Evolutionary conservation across 2,329 filamentous ascomycete species (phyloP), one percentile per base, ranked within the genome.

Genomic region (Fonsecaea nubica): DNA sequence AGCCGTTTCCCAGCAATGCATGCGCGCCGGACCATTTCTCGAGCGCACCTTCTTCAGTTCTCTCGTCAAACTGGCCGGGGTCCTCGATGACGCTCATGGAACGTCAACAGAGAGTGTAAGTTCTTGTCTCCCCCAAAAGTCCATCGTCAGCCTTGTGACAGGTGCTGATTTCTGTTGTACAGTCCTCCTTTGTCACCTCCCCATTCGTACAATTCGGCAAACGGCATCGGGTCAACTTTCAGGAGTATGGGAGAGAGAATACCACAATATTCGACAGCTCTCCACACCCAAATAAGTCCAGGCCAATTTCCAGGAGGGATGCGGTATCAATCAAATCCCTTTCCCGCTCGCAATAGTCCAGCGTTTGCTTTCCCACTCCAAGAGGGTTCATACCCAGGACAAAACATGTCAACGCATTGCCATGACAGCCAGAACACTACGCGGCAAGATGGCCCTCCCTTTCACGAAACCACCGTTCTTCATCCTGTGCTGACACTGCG

Each of bases 391-490:
- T 68, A 63, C 45, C 33, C 58, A n/a, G 63, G 60, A 12, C 58
- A 62, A 18, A 72, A 60, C 54, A 69, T 72, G 59, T 48, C 63
- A 18, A 40, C 63, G 6, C 57, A 55, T 48, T 65, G 52, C 12
- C 67, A 67, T 13, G 69, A 71, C n/a, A 61, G 35, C 21, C 50
- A 63, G 35, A 53, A 38, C 45, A 73, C 76, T 54, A 68, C 75
- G 10, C 72, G 73, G 32, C 70, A 74, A 35, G 80, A 82, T 64
- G 78, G 78, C 13, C 80, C 80, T 9, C 80, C 80, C 7, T 83
- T 82, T 52, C 68, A 76, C 25, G 78, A 81, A 2, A 82, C 80
- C 1, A 72, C 71, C 7, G 65, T 75, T 9, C 68, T 80, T 30
- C 73, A 79, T 53, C 67, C 74, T 7, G 74, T 82, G 32, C 69